These are phyloP conservation scores for Maudiozyma saulgeensis DNA, from an alignment of 805 yeast genomes.

Conservation along the genomic window DNA sequence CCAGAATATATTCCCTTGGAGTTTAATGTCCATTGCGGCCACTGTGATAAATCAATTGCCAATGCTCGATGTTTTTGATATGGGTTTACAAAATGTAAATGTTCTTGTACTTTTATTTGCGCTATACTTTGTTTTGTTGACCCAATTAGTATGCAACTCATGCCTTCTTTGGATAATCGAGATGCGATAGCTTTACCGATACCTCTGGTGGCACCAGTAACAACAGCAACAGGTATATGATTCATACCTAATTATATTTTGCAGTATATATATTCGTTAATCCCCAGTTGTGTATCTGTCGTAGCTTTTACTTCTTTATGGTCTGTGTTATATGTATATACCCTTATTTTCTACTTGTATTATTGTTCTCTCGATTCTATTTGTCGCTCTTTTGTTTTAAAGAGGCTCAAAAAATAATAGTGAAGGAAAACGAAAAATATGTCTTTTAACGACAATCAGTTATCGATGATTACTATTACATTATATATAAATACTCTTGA, in stretches of 20 bases:
- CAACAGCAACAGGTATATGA: conserved; percentile 21
- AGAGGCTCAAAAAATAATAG: no score
- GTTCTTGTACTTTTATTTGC: conserved; percentile 4
- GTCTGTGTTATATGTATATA: no score
- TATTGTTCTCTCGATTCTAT: no score
- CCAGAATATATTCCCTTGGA: conserved; percentile 7
- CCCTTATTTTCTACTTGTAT: no score
- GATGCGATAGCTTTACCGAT: conserved; percentile 31
- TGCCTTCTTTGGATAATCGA: conserved; percentile 19
- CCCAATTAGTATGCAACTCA: conserved; percentile 22
- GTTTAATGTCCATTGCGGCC: conserved; percentile 23
- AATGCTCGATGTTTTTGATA: conserved; percentile 19
- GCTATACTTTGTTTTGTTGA: conserved; percentile 10
- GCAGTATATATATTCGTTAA: no score
- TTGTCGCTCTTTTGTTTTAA: no score
- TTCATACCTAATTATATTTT: background rate
- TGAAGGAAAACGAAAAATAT: background rate
- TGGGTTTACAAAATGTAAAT: conserved; percentile 6
- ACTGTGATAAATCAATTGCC: conserved; percentile 19
- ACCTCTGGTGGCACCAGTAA: conserved; percentile 39
- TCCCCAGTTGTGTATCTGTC: no score
- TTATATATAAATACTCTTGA: background rate
- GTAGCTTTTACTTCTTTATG: no score
- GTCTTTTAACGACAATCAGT: background rate
- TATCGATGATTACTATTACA: background rate